These are phyloP conservation scores for Arctium minus DNA, from an alignment of 129 eudicot genomes.

Conservation along the genomic window DNA sequence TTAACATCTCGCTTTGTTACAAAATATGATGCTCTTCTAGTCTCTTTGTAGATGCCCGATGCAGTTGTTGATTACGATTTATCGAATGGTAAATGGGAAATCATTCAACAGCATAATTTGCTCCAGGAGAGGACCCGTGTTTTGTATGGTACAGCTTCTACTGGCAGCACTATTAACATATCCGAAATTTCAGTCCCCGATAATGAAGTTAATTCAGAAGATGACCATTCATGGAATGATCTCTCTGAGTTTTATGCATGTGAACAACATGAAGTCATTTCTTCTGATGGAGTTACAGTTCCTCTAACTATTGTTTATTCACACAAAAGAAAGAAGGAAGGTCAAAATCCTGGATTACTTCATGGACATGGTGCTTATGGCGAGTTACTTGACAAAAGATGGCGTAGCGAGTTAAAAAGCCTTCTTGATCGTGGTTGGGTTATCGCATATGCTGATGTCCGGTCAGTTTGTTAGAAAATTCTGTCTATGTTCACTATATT, in stretches of 20 bases:
- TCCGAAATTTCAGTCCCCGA: slow-evolving; percentile 22
- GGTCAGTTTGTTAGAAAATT: slow-evolving; percentile 39
- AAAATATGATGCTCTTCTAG: slow-evolving; percentile 9
- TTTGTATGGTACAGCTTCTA: slow-evolving; percentile 62
- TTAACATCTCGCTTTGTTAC: background rate
- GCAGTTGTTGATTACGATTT: slow-evolving; percentile 89
- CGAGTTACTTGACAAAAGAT: slow-evolving; percentile 84
- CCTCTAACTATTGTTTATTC: slow-evolving; percentile 78
- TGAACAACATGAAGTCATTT: slow-evolving; percentile 65
- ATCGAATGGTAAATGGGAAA: slow-evolving; percentile 68
- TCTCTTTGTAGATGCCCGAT: slow-evolving; percentile 82
- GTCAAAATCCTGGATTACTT: slow-evolving; percentile 76
- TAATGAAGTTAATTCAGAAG: slow-evolving; percentile 24
- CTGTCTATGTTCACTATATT: background rate
- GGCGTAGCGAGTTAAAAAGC: slow-evolving; percentile 89
- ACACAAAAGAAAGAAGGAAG: slow-evolving; percentile 45
- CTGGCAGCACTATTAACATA: slow-evolving; percentile 25
- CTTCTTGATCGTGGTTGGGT: slow-evolving; percentile 99
- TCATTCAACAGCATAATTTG: slow-evolving; percentile 79
- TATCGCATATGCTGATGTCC: slow-evolving; percentile 93
- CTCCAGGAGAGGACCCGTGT: slow-evolving; percentile 73
- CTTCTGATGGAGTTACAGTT: slow-evolving; percentile 70
- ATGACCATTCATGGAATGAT: slow-evolving; percentile 61
- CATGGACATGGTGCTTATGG: slow-evolving; percentile 97
- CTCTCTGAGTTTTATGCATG: slow-evolving; percentile 89